Percentiles rank a stretch among this genome's conserved stretches.
phyloP scores from a whole-genome alignment of 305 asterid genomes.

The Vinca major region DNA sequence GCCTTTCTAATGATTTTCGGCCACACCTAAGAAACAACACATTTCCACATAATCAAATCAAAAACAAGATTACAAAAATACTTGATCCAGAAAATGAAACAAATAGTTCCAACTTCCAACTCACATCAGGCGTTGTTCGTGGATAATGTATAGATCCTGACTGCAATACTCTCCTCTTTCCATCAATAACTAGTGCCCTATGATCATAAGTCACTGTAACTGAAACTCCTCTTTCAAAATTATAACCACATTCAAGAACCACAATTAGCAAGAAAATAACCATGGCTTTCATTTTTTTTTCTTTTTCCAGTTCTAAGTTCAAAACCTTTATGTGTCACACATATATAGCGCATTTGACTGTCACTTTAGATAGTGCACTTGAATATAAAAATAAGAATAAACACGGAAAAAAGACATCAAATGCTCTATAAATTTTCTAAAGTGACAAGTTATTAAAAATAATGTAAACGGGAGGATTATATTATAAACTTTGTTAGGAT shows the following conservation, averaged over 20 bases:
- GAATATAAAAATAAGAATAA: no score
- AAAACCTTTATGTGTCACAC: neutral
- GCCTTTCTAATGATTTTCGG: conserved; percentile 57
- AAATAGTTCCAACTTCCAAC: conserved; percentile 7
- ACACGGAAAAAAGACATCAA: no score
- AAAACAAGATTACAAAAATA: neutral
- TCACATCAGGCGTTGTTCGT: conserved; percentile 67
- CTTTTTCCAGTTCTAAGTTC: conserved; percentile 8
- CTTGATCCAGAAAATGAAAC: no score
- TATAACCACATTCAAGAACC: conserved; percentile 21
- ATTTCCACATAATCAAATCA: conserved; percentile 3
- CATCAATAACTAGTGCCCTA: conserved; percentile 64
- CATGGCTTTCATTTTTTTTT: conserved; percentile 19
- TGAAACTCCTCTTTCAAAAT: conserved; percentile 30
- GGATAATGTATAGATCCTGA: conserved; percentile 88
- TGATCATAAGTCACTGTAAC: conserved; percentile 51
- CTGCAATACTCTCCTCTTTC: conserved; percentile 63
- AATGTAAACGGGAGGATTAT: no score
- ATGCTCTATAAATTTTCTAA: no score
- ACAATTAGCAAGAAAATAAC: conserved; percentile 25
- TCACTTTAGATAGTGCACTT: no score
- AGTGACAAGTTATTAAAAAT: no score
- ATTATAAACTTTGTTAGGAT: conserved; percentile 15
- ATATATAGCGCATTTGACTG: neutral
- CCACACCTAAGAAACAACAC: conserved; percentile 43